Conservation (phyloP, 83 land plant genomes). For the Picea abies region DNA sequence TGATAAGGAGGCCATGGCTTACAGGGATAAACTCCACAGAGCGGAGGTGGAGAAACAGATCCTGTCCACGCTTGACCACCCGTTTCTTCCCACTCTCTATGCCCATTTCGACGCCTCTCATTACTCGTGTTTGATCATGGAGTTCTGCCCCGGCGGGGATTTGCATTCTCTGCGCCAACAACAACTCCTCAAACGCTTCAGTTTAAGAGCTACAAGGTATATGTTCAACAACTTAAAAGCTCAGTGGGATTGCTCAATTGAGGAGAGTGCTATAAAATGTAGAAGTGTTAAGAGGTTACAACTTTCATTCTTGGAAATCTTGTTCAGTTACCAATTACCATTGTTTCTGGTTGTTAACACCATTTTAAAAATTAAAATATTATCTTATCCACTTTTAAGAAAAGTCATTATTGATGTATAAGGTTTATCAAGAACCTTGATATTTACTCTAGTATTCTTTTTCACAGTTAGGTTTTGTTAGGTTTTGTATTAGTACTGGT, state of each 20-base stretch:
- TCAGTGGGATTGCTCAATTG: not conserved
- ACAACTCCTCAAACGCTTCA: constrained; percentile 50
- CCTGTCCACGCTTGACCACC: constrained; percentile 54
- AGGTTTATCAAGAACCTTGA: too few species aligned
- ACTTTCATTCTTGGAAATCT: too few species aligned
- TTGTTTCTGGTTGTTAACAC: too few species aligned
- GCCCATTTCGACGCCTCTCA: constrained; percentile 65
- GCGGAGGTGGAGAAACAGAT: constrained; percentile 66
- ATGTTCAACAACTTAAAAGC: not conserved
- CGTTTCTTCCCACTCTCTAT: constrained; percentile 65
- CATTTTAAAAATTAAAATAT: too few species aligned
- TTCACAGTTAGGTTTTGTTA: too few species aligned
- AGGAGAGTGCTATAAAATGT: not conserved
- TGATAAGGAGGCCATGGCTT: constrained; percentile 53
- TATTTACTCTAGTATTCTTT: too few species aligned
- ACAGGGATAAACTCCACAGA: constrained; percentile 47
- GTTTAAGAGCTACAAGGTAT: constrained; percentile 52
- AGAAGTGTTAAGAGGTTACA: not conserved
- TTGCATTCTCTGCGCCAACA: constrained; percentile 49
- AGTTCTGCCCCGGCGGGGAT: constrained; percentile 71
- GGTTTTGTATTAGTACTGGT: too few species aligned
- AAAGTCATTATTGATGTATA: too few species aligned
- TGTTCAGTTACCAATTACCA: too few species aligned
- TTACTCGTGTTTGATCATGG: constrained; percentile 67
- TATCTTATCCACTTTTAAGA: too few species aligned